A percentile compares a stretch with the other conserved stretches of the same genome.
phyloP scores from a whole-genome alignment of 2,329 filamentous ascomycete species.

The Pestalotiopsis sp. region DNA sequence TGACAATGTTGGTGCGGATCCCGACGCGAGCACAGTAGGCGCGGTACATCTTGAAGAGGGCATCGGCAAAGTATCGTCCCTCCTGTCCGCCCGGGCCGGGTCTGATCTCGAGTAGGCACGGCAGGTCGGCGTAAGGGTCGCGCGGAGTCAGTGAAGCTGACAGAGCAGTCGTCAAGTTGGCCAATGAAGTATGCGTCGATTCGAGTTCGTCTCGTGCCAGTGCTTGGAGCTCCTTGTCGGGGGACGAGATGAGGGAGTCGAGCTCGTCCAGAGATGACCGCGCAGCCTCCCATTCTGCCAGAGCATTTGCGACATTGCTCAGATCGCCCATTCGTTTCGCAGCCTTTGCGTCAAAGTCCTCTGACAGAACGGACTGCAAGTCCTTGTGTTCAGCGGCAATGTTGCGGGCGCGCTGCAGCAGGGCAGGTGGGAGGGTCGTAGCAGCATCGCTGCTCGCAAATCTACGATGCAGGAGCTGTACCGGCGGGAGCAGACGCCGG shows the following conservation, averaged over 20 bases:
- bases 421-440: slow-evolving; percentile 49
- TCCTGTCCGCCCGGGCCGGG: slow-evolving; percentile 92
- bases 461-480: slow-evolving; percentile 19
- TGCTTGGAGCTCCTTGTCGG: slow-evolving; percentile 67
- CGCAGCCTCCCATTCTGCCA: slow-evolving; percentile 61
- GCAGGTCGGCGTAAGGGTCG: slow-evolving; percentile 87
- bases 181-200: slow-evolving; percentile 65
- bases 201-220: slow-evolving; percentile 82
- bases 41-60: slow-evolving; percentile 89
- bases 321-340: slow-evolving; percentile 66
- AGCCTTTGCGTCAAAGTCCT: slow-evolving; percentile 57
- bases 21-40: slow-evolving; percentile 72
- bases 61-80: slow-evolving; percentile 85
- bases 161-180: slow-evolving; percentile 66
- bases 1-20: slow-evolving; percentile 70
- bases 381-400: slow-evolving; percentile 60
- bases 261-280: slow-evolving; percentile 59
- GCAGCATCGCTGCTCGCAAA: slow-evolving; percentile 28
- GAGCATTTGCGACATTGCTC: slow-evolving; percentile 56
- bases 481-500: slow-evolving; percentile 43
- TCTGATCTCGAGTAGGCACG: slow-evolving; percentile 88
- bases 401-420: slow-evolving; percentile 62
- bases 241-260: slow-evolving; percentile 48
- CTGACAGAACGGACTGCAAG: slow-evolving; percentile 58
- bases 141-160: slow-evolving; percentile 80